Conservation (phyloP, 2,329 filamentous ascomycete species). For the Colletotrichum higginsianum region DNA sequence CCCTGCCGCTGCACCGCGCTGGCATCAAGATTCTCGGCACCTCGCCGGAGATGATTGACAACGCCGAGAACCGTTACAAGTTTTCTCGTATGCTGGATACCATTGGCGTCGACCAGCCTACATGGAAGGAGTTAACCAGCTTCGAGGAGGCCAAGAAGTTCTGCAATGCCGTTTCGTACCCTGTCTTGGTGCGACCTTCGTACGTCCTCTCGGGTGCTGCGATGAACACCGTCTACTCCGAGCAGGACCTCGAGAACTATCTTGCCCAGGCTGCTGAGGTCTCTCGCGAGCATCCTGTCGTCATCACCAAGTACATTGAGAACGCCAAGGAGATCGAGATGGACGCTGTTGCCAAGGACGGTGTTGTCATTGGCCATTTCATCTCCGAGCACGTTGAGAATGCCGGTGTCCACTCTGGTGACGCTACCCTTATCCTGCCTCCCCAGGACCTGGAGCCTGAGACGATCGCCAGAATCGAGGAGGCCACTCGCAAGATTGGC, state of each 20-base stretch:
- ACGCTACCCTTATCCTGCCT: constrained; percentile 94
- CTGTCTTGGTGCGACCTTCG: constrained; percentile 93
- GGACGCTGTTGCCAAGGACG: constrained; percentile 95
- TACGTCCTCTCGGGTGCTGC: constrained; percentile 97
- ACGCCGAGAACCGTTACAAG: constrained; percentile 97
- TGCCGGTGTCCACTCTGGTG: constrained; percentile 97
- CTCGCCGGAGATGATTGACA: constrained; percentile 99
- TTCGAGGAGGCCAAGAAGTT: constrained; percentile 91
- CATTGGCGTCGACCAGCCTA: constrained; percentile 95
- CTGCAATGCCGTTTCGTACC: constrained; percentile 90
- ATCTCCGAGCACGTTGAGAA: constrained; percentile 99
- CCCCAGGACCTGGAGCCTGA: constrained; percentile 93
- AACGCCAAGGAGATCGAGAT: constrained; percentile 99
- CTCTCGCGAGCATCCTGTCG: constrained; percentile 94
- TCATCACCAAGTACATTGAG: constrained; percentile 99
- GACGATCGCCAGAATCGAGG: constrained; percentile 91
- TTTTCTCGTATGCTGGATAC: constrained; percentile 98
- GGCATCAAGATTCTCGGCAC: constrained; percentile 96
- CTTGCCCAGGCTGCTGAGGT: constrained; percentile 93
- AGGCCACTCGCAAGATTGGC: constrained; percentile 95
- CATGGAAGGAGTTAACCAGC: constrained; percentile 98
- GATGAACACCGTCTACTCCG: constrained; percentile 99
- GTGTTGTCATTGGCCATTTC: constrained; percentile 93
- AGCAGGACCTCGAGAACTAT: constrained; percentile 91
- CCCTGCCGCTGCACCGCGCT: constrained; percentile 86